Evolutionary conservation across 2,329 filamentous ascomycete species (phyloP).

Genomic region (Alternaria sp.): DNA sequence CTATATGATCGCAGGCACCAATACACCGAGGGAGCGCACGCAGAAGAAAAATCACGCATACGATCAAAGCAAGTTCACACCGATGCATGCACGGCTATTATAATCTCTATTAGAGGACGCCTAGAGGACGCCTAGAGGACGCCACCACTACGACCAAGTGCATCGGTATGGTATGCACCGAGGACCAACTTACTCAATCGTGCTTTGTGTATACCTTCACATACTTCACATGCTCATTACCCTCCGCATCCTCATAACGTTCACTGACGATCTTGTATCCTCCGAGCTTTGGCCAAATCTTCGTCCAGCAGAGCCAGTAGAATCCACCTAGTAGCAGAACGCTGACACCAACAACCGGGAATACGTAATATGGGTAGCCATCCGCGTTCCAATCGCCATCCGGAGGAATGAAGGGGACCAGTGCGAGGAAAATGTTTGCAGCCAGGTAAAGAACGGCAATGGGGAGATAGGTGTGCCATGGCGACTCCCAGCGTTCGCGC

Average conservation of each 20-base stretch:
- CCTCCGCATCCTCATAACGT: conserved; percentile 36
- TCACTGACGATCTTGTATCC: conserved; percentile 42
- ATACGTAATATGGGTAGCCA: conserved; percentile 54
- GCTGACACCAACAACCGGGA: conserved; percentile 52
- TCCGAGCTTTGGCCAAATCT: conserved; percentile 32
- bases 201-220: conserved; percentile 42
- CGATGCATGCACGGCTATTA: background rate
- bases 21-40: too few relatives aligned
- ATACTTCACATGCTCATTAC: conserved; percentile 42
- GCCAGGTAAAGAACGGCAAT: conserved; percentile 48
- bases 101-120: too few relatives aligned
- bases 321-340: conserved; percentile 47
- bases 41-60: background rate
- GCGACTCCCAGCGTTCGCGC: conserved; percentile 43
- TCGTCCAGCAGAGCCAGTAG: conserved; percentile 43
- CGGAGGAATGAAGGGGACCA: conserved; percentile 53
- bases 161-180: background rate
- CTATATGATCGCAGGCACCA: too few relatives aligned
- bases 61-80: background rate
- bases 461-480: conserved; percentile 48
- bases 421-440: conserved; percentile 51
- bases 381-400: conserved; percentile 51
- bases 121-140: too few relatives aligned
- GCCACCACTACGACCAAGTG: background rate
- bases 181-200: background rate